Evolutionary conservation across 208 protist species (phyloP).

Genomic region (Histomonas meleagridis): DNA sequence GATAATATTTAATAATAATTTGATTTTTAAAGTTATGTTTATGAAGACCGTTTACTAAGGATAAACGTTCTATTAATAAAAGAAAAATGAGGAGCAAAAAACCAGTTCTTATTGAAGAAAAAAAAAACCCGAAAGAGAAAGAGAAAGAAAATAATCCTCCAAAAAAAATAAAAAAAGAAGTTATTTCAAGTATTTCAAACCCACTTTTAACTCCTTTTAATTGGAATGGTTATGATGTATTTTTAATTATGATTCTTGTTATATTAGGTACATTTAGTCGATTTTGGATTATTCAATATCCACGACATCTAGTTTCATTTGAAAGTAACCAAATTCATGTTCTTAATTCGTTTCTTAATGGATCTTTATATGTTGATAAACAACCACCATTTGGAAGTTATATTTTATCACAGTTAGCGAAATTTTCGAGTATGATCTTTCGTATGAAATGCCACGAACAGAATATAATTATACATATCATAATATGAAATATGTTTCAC

Average conservation of each 20-base stretch:
- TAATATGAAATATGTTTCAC: slow-evolving; percentile 7
- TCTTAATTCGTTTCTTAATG: slow-evolving; percentile 30
- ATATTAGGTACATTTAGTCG: not conserved
- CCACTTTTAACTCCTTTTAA: slow-evolving; percentile 4
- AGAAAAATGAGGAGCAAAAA: too few relatives aligned
- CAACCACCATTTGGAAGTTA: not conserved
- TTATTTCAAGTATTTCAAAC: too few relatives aligned
- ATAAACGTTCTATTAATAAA: too few relatives aligned
- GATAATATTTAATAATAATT: too few relatives aligned
- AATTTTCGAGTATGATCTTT: not conserved
- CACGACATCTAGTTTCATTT: not conserved
- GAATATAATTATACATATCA: slow-evolving; percentile 5
- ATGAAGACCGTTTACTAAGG: too few relatives aligned
- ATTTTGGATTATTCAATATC: slow-evolving; percentile 34
- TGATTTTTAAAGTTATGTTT: too few relatives aligned
- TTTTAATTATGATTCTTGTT: not conserved
- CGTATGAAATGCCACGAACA: not conserved
- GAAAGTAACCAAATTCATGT: not conserved
- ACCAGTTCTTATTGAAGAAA: too few relatives aligned
- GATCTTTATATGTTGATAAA: not conserved
- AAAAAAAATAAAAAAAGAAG: too few relatives aligned
- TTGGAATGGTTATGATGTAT: slow-evolving; percentile 31
- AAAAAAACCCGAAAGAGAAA: too few relatives aligned
- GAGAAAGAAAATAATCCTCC: too few relatives aligned
- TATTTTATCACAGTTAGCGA: not conserved